Conservation (phyloP, 1,139 yeast genomes). For the Pichia sp. region DNA sequence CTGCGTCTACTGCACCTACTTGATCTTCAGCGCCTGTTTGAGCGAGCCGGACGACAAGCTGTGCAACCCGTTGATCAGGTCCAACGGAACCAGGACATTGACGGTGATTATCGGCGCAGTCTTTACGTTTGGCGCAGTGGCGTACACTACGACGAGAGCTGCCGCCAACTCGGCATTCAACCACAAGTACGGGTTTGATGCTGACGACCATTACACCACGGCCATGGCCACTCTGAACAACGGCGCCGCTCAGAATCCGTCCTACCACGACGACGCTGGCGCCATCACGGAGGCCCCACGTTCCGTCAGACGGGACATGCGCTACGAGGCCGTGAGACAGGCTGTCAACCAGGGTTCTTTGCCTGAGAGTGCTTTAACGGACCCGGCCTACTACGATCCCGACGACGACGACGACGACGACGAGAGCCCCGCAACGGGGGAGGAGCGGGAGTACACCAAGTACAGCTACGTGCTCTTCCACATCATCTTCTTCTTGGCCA, state of each 20-base stretch:
- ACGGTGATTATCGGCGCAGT: constrained; percentile 87
- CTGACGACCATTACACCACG: neutral
- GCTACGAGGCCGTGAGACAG: constrained; percentile 83
- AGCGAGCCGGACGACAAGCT: constrained; percentile 91
- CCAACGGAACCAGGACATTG: constrained; percentile 85
- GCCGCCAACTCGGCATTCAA: constrained; percentile 74
- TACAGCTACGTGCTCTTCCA: constrained; percentile 90
- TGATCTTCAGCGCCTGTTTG: constrained; percentile 89
- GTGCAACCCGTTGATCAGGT: constrained; percentile 89
- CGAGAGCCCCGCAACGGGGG: constrained; percentile 30
- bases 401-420: constrained; percentile 36
- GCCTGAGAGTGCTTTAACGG: constrained; percentile 86
- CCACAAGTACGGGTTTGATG: constrained; percentile 21
- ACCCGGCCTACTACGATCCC: constrained; percentile 56
- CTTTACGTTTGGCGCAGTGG: constrained; percentile 91
- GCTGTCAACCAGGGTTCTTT: constrained; percentile 94
- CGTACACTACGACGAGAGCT: constrained; percentile 95
- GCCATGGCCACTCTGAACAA: neutral
- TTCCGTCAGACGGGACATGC: constrained; percentile 60
- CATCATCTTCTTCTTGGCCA: constrained; percentile 85
- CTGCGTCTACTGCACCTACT: constrained; percentile 85
- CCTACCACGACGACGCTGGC: neutral
- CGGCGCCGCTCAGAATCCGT: neutral
- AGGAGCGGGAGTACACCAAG: constrained; percentile 64
- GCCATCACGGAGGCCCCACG: constrained; percentile 47